phyloP scores from a whole-genome alignment of 108 stramenopile genomes.

The Conticribra guillardii region DNA sequence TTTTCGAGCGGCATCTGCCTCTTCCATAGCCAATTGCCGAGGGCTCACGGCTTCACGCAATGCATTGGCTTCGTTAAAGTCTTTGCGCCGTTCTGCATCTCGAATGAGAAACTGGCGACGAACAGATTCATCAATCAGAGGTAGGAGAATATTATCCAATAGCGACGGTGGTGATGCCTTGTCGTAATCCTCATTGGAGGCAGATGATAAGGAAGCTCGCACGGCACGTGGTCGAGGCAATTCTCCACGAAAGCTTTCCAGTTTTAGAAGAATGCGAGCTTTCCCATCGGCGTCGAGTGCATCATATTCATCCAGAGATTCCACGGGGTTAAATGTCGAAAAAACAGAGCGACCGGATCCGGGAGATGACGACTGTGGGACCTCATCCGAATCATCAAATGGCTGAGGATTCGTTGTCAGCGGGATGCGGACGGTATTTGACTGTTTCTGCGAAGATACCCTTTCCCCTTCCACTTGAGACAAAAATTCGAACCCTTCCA shows the following conservation, averaged over 20 bases:
- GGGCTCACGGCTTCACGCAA: slow-evolving; percentile 65
- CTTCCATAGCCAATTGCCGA: slow-evolving; percentile 70
- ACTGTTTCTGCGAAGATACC: slow-evolving; percentile 29
- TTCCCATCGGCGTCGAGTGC: slow-evolving; percentile 66
- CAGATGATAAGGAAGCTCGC: slow-evolving; percentile 18
- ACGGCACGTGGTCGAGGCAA: slow-evolving; percentile 76
- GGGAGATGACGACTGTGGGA: slow-evolving; percentile 18
- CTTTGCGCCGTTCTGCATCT: slow-evolving; percentile 67
- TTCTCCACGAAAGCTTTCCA: slow-evolving; percentile 70
- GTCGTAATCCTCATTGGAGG: slow-evolving; percentile 4
- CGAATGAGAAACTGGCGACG: slow-evolving; percentile 77
- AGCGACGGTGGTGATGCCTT: slow-evolving; percentile 34
- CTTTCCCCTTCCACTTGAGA: slow-evolving; percentile 69
- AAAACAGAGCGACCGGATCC: slow-evolving; percentile 39
- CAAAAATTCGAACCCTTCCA: slow-evolving; percentile 38
- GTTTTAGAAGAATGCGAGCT: slow-evolving; percentile 65
- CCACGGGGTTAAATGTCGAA: slow-evolving; percentile 74
- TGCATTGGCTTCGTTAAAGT: slow-evolving; percentile 56
- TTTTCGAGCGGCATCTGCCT: slow-evolving; percentile 55
- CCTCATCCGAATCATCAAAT: slow-evolving; percentile 39
- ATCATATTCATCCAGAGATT: slow-evolving; percentile 74
- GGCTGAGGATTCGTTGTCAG: slow-evolving; percentile 59
- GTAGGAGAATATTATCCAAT: slow-evolving; percentile 79
- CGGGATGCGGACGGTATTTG: slow-evolving; percentile 64
- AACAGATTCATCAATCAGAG: slow-evolving; percentile 82